phyloP scores from a whole-genome alignment of 164 flowering plant species.

The Stephania yunnanensis region DNA sequence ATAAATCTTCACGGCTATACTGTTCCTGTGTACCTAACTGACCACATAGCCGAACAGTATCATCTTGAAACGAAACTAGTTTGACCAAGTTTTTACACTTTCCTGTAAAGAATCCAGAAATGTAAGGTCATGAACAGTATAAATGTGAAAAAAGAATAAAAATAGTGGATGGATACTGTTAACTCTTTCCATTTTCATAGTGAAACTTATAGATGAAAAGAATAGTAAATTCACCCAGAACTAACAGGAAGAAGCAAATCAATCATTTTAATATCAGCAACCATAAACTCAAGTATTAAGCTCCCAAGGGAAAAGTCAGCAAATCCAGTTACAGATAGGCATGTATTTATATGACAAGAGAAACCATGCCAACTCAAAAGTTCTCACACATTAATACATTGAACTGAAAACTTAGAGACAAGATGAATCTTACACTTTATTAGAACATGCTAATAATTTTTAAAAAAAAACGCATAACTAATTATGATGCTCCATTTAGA shows the following conservation, averaged over 20 bases:
- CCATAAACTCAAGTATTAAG: not conserved
- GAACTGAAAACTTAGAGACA: too few species aligned
- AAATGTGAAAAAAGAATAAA: not conserved
- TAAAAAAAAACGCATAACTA: too few species aligned
- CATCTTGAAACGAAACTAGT: not conserved
- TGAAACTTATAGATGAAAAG: not conserved
- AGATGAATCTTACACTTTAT: too few species aligned
- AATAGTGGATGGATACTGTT: not conserved
- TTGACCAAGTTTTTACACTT: conserved; percentile 2
- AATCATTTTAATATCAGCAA: not conserved
- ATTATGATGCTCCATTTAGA: too few species aligned
- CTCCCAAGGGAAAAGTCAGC: not conserved
- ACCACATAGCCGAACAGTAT: not conserved
- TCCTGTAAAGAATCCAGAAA: not conserved
- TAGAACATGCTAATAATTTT: too few species aligned
- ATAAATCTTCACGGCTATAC: conserved; percentile 5
- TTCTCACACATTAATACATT: too few species aligned
- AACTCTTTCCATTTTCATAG: not conserved
- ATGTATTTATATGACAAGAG: too few species aligned
- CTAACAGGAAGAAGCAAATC: not conserved
- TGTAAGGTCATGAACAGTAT: not conserved
- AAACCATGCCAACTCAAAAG: not conserved
- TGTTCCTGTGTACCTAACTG: conserved; percentile 5
- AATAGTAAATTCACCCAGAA: too few species aligned
- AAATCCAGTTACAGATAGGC: not conserved